Evolutionary conservation across 1,284 basidiomycete species (phyloP).

Genomic region (Tilletia caries): DNA sequence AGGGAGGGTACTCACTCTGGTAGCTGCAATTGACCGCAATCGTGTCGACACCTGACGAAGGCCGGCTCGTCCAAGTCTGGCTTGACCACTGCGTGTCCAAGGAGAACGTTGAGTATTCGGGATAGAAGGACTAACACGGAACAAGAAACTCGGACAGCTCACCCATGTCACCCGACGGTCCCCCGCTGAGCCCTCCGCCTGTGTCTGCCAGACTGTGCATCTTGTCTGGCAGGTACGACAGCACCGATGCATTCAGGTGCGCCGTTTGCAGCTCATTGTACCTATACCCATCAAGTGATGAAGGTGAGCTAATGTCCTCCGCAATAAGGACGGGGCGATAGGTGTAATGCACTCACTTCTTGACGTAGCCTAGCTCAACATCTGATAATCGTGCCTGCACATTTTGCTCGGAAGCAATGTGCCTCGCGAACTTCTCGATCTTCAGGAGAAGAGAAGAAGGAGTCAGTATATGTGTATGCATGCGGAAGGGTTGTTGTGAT

Average conservation of each 20-base stretch:
- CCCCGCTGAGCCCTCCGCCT: not conserved
- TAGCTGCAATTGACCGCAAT: constrained; percentile 36
- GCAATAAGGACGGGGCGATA: no score
- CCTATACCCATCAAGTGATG: no score
- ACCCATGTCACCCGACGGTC: constrained; percentile 36
- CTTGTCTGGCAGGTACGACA: constrained; percentile 39
- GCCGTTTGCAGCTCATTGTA: constrained; percentile 34
- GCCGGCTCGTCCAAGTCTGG: constrained; percentile 46
- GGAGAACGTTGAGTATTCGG: not conserved
- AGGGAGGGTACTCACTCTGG: constrained; percentile 31
- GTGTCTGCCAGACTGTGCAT: constrained; percentile 31
- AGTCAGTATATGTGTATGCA: no score
- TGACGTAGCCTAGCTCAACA: constrained; percentile 33
- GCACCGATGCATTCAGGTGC: constrained; percentile 32
- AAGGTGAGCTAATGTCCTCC: no score
- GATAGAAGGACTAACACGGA: not conserved
- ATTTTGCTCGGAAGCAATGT: constrained; percentile 19
- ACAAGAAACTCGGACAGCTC: constrained; percentile 12
- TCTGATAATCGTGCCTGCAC: constrained; percentile 31
- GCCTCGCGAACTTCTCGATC: constrained; percentile 35
- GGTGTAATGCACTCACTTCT: no score
- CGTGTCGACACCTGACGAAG: constrained; percentile 43
- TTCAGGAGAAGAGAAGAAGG: constrained; percentile 14
- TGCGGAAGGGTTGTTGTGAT: not conserved
- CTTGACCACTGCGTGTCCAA: constrained; percentile 24